Base-by-base conservation (phyloP, 2,329 filamentous ascomycete species). In the Bipolaris cookei region DNA sequence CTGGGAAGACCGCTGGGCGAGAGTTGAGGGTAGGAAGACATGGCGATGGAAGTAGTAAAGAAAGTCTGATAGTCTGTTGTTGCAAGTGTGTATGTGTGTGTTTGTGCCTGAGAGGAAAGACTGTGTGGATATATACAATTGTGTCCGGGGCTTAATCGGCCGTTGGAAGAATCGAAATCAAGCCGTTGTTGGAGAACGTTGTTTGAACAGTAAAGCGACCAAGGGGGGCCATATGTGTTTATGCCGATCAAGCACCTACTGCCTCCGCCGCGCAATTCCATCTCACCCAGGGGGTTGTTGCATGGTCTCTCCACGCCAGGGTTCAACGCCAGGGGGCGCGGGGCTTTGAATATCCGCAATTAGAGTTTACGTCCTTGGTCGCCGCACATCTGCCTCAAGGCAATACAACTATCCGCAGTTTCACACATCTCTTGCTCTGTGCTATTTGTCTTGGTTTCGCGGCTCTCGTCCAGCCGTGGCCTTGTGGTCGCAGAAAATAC, bases 1-100 rank as follows among this genome's bases (percentile, higher is more conserved):
- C 50, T 49, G 25, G 68, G 70, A n/a, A 71, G 62, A 34, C 67
- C 68, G 37, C 45, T 65, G 13, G 56, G 62, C 21, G 61, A 55
- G 6, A 54, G 52, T 55, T 63, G 62, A 46, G 65, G 63, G 30
- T 57, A 47, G 3, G 43, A 50, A 47, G 67, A 48, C 64, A 69
- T 69, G 10, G 51, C 61, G 35, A 39, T 35, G 11, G 28, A 25
- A 38, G 46, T 32, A 38, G 46, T 32, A 32, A 21, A 18, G 32
- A 42, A 21, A 43, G 21, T 42, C 14, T 42, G 13, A 6, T 42
- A 3, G n/a, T 25, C 2, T 25, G 7, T n/a, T 8, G 14, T 30
- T 30, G 18, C 25, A 30, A 49, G 35, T 38, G 21, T 25, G 18
- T 38, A 16, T 38, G 44, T 25, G 28, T 23, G 16, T 34, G 34